These are phyloP conservation scores for Petunia axillaris DNA, from an alignment of 257 asterid species.

Conservation along the genomic window DNA sequence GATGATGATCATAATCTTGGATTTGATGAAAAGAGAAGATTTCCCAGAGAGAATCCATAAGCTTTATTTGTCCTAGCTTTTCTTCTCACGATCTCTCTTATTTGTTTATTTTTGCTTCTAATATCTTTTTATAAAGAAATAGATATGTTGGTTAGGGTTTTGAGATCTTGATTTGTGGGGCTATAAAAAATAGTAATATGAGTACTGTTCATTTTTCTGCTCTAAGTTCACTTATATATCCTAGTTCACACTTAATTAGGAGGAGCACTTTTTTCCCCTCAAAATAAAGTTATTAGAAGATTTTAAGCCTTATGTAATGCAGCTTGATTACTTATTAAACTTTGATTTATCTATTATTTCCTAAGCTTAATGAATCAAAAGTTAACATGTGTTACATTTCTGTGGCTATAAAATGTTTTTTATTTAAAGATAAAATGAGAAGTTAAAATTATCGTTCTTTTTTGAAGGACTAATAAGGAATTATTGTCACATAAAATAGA, in stretches of 20 bases:
- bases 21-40: not conserved
- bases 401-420: too few species aligned
- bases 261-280: not conserved
- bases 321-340: too few species aligned
- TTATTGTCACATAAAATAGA: too few species aligned
- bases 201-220: not conserved
- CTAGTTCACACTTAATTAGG: not conserved
- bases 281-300: too few species aligned
- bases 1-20: not conserved
- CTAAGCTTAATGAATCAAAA: too few species aligned
- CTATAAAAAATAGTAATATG: not conserved
- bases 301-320: too few species aligned
- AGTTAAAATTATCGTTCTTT: too few species aligned
- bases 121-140: not conserved
- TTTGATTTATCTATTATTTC: too few species aligned
- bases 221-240: not conserved
- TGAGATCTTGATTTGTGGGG: not conserved
- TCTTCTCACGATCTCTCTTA: too few species aligned
- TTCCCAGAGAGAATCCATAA: not conserved
- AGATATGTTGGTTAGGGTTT: constrained; percentile 7
- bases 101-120: not conserved
- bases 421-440: too few species aligned
- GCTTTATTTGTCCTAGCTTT: not conserved
- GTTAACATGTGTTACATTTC: too few species aligned
- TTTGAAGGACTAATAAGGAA: too few species aligned